Conservation (phyloP, 2,329 filamentous ascomycete species). For the Blumeria hordei region DNA sequence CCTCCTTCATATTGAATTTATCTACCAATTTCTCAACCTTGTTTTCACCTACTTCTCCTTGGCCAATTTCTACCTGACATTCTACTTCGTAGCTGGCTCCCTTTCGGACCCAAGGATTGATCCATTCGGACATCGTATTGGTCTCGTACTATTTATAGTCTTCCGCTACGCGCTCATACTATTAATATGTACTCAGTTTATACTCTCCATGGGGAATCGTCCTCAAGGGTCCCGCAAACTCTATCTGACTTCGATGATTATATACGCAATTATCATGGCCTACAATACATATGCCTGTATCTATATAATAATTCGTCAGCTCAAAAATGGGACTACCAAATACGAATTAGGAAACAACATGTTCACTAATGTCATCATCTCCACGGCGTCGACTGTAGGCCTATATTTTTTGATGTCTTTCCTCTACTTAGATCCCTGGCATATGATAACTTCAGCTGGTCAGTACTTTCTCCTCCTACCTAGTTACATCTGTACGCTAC, state of each 20-base stretch:
- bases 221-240: slow-evolving; percentile 85
- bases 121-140: slow-evolving; percentile 76
- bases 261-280: slow-evolving; percentile 84
- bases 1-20: slow-evolving; percentile 77
- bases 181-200: slow-evolving; percentile 85
- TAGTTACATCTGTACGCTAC: slow-evolving; percentile 84
- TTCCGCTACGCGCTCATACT: slow-evolving; percentile 68
- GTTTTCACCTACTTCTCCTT: slow-evolving; percentile 95
- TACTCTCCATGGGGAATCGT: slow-evolving; percentile 83
- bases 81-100: slow-evolving; percentile 92
- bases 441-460: slow-evolving; percentile 79
- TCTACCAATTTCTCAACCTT: slow-evolving; percentile 83
- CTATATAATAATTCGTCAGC: slow-evolving; percentile 71
- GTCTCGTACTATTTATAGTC: slow-evolving; percentile 63
- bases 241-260: slow-evolving; percentile 67
- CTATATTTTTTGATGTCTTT: slow-evolving; percentile 94
- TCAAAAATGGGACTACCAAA: slow-evolving; percentile 23
- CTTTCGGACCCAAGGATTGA: slow-evolving; percentile 57
- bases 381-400: slow-evolving; percentile 67
- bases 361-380: slow-evolving; percentile 87
- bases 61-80: slow-evolving; percentile 96
- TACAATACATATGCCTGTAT: slow-evolving; percentile 81
- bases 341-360: slow-evolving; percentile 58
- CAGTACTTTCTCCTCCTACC: slow-evolving; percentile 90
- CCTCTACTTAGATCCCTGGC: slow-evolving; percentile 93